These are phyloP conservation scores for Carpinus viminea DNA, from an alignment of 306 rosid genomes.

Conservation along the genomic window DNA sequence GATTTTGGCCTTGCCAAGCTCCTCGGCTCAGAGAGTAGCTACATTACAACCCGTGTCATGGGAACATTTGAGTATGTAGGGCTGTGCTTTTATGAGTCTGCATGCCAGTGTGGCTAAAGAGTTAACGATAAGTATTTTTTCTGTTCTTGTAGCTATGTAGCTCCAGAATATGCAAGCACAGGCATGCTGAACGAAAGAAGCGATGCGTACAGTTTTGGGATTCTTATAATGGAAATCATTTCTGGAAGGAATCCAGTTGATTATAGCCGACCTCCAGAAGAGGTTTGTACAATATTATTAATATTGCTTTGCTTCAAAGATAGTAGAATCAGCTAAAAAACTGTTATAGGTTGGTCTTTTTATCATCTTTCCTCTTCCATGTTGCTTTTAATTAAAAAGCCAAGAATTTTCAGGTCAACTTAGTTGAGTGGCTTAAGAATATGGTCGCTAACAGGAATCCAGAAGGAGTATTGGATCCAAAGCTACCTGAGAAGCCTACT, in stretches of 20 bases:
- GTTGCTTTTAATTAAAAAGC: conserved; percentile 15
- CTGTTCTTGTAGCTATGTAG: conserved; percentile 71
- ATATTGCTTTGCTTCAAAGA: conserved; percentile 9
- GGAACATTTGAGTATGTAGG: conserved; percentile 84
- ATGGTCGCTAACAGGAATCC: conserved; percentile 76
- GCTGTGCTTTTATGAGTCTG: not conserved
- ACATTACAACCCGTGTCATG: conserved; percentile 90
- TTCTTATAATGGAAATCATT: conserved; percentile 87
- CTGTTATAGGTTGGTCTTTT: not conserved
- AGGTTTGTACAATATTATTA: conserved; percentile 48
- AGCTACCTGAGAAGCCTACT: conserved; percentile 72
- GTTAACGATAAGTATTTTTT: not conserved
- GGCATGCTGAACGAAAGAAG: conserved; percentile 93
- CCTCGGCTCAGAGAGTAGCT: conserved; percentile 73
- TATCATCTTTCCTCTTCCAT: conserved; percentile 14
- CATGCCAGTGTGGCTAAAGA: not conserved
- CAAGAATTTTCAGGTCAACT: conserved; percentile 61
- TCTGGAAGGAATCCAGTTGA: conserved; percentile 94
- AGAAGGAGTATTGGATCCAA: conserved; percentile 84
- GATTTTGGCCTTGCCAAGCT: conserved; percentile 96
- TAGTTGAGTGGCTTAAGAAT: conserved; percentile 90
- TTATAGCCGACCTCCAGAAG: conserved; percentile 69
- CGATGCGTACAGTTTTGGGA: conserved; percentile 83
- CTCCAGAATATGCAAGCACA: conserved; percentile 92
- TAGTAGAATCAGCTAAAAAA: not conserved